Conservation (phyloP, 495 filamentous ascomycete species). For the Hypoxylon trugodes region DNA sequence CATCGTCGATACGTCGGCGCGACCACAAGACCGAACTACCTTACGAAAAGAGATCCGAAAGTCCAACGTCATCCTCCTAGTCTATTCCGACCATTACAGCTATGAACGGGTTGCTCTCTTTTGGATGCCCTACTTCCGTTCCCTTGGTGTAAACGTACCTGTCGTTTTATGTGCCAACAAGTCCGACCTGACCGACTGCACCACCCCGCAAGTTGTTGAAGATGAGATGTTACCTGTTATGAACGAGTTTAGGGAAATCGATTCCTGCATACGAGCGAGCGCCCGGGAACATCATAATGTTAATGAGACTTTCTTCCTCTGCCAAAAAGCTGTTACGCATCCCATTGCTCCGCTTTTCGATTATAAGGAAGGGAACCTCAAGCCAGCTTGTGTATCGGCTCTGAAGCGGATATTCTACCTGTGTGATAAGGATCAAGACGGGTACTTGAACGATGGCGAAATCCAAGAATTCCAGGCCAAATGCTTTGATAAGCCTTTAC, state of each 20-base stretch:
- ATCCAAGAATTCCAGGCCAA: constrained; percentile 89
- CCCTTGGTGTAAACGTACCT: constrained; percentile 96
- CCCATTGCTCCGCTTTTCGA: constrained; percentile 97
- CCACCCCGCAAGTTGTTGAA: constrained; percentile 81
- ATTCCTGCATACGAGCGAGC: constrained; percentile 95
- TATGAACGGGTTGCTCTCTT: constrained; percentile 97
- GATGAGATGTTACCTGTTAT: constrained; percentile 99
- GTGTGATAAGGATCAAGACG: constrained; percentile 95
- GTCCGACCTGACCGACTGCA: constrained; percentile 79
- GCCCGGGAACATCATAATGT: constrained; percentile 95
- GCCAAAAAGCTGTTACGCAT: constrained; percentile 98
- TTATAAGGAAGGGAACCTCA: constrained; percentile 88
- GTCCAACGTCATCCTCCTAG: constrained; percentile 94
- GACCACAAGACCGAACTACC: constrained; percentile 88
- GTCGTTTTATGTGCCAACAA: constrained; percentile 98
- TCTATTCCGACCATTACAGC: constrained; percentile 98
- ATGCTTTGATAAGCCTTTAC: constrained; percentile 86
- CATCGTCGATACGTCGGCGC: constrained; percentile 94
- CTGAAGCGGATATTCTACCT: constrained; percentile 92
- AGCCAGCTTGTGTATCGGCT: constrained; percentile 86
- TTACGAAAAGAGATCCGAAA: constrained; percentile 94
- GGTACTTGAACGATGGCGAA: constrained; percentile 89
- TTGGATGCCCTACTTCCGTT: constrained; percentile 97
- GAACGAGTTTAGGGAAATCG: constrained; percentile 98
- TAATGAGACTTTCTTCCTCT: constrained; percentile 96